These are phyloP conservation scores for Penicillium canariense DNA, from an alignment of 495 filamentous ascomycete genomes.

Conservation along the genomic window DNA sequence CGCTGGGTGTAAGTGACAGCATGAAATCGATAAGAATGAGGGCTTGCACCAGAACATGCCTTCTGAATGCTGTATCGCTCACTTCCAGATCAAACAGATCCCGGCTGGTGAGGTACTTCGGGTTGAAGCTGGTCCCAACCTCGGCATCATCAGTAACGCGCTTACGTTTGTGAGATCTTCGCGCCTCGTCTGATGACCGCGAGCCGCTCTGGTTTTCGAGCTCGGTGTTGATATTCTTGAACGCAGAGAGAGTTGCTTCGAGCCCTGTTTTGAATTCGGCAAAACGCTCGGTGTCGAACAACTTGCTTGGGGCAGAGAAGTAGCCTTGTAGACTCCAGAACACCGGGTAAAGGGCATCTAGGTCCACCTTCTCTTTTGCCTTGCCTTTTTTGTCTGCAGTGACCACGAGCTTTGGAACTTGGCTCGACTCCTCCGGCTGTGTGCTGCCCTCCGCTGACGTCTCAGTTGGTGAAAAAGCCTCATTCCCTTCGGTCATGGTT, in stretches of 20 bases:
- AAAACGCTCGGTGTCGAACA: conserved; percentile 72
- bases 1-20: conserved; percentile 76
- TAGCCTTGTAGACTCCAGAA: conserved; percentile 92
- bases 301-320: conserved; percentile 83
- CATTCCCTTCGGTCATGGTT: conserved; percentile 63
- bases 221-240: conserved; percentile 75
- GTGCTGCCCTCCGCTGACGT: conserved; percentile 15
- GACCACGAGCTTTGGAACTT: conserved; percentile 50
- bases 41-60: conserved; percentile 91
- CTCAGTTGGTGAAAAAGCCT: conserved; percentile 18
- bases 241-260: conserved; percentile 73
- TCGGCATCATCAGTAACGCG: conserved; percentile 56
- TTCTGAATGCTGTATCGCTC: conserved; percentile 87
- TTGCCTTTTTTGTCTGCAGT: conserved; percentile 48
- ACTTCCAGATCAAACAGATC: conserved; percentile 96
- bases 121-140: conserved; percentile 79
- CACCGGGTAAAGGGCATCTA: conserved; percentile 77
- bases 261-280: conserved; percentile 74
- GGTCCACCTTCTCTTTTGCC: conserved; percentile 50
- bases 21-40: conserved; percentile 93
- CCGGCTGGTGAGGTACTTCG: conserved; percentile 91
- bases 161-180: conserved; percentile 71
- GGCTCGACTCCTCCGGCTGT: conserved; percentile 15
- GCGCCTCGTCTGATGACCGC: conserved; percentile 57
- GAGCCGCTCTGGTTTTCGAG: conserved; percentile 46